Base-by-base conservation (phyloP, 371 early-diverging fungal genomes). In the Circinella umbellata region DNA sequence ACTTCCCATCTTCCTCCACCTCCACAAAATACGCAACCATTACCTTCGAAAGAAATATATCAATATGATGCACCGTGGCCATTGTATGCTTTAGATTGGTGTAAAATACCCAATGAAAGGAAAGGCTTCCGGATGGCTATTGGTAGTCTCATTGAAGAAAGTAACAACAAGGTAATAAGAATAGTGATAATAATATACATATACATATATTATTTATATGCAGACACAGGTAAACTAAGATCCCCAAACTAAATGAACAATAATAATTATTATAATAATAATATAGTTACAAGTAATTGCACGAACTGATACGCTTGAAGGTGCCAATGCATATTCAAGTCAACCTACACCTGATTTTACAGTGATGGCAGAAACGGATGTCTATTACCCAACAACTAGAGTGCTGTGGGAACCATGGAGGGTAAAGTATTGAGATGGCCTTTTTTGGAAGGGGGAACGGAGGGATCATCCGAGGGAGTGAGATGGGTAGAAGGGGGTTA, bases 21-120 rank as follows among this genome's bases (percentile, higher is more conserved):
- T 11, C 51, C 60, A 15, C 34, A 37, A 36, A 53, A 37, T 46
- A 46, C 62, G 60, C 57, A 54, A 51, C 49, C 68, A 59, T 4
- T 49, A 64, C 37, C 35, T 15, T 37, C 61, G 70, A 91, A 91
- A 62, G 92, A 94, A 69, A 88, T 92, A 15, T 92, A 92, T 72
- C 85, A 85, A 62, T 94, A 93, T 80, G 80, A 83, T 49, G 90
- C 94, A 5, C 90, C 93, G 13, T 94, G 91, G 89, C 91, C 92
- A 1, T 87, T 93, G n/a, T 94, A 94, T 74, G 91, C 90, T 7
- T 85, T 94, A 46, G 88, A 92, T 73, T 95, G 96, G 96, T 89
- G 84, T 37, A 88, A 90, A 68, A 74, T 73, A 14, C 86, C 84
- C 5, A 81, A 86, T 17, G 86, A 85, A 55, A 76, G 79, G 9